These are phyloP conservation scores for Eustoma russellianum DNA, from an alignment of 257 asterid genomes.

Conservation along the genomic window DNA sequence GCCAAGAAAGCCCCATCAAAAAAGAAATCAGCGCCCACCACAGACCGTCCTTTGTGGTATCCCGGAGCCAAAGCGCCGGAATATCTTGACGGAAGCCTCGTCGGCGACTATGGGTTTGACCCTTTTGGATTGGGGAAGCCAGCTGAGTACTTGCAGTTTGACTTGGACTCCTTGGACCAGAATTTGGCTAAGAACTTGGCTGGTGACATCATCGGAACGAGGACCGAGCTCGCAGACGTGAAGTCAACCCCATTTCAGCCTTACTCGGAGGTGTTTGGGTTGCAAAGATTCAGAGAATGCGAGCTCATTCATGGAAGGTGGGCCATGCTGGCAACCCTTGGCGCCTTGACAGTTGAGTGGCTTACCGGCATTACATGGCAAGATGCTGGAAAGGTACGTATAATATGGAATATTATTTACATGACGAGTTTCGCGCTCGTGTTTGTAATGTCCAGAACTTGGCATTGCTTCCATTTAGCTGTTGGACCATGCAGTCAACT, in stretches of 20 bases:
- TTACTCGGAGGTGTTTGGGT: slow-evolving; percentile 73
- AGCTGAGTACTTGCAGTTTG: slow-evolving; percentile 83
- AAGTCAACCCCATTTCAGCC: slow-evolving; percentile 91
- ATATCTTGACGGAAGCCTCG: slow-evolving; percentile 68
- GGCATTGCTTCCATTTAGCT: background rate
- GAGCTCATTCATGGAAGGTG: slow-evolving; percentile 97
- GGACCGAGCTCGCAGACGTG: slow-evolving; percentile 60
- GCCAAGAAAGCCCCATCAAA: slow-evolving; percentile 44
- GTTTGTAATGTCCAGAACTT: background rate
- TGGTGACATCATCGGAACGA: slow-evolving; percentile 73
- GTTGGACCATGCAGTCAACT: too few species aligned
- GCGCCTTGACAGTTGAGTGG: slow-evolving; percentile 86
- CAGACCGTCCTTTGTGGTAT: slow-evolving; percentile 81
- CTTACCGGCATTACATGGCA: slow-evolving; percentile 97
- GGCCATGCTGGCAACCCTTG: slow-evolving; percentile 97
- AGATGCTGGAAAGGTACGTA: slow-evolving; percentile 84
- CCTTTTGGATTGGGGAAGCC: slow-evolving; percentile 93
- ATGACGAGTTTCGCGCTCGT: background rate
- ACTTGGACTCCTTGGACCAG: slow-evolving; percentile 81
- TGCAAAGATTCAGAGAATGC: slow-evolving; percentile 90
- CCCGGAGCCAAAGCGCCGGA: slow-evolving; percentile 89
- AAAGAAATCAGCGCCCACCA: slow-evolving; percentile 20
- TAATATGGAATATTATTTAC: background rate
- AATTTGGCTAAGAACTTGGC: slow-evolving; percentile 73
- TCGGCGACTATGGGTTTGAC: slow-evolving; percentile 93